Evolutionary conservation across 148 eudicot species (phyloP), one percentile per base, ranked within the genome.

Genomic region (Dysphania ambrosioides): DNA sequence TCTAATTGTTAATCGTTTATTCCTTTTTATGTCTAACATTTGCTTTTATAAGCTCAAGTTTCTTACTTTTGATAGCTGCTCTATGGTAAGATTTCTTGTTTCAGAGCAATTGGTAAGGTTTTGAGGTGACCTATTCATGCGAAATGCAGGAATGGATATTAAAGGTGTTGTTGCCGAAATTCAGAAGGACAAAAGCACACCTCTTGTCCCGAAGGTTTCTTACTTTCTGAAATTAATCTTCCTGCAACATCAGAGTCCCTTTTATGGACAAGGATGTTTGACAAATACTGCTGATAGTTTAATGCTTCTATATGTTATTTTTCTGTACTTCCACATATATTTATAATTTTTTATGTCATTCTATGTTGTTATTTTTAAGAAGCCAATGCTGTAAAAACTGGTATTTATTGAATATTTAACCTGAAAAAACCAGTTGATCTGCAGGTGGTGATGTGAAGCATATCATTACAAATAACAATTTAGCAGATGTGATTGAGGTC

Each of bases 391-490:
- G 18, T 59, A 68, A 53, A 56, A 67, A n/a, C n/a, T n/a, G n/a
- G 51, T 62, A 72, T 69, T 68, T 62, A 27, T 66, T 80, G 70
- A 38, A 72, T 38, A 23, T 6, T 66, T 82, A 31, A 75, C 44
- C 78, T 75, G 78, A 80, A 79, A n/a, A 74, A 77, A 81, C 79
- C 71, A 83, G 80, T 89, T 85, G 72, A 72, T 84, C 72, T 91
- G 97, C 90, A 89, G 98, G 97, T 77, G 98, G 94, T 79, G 98
- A 89, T 85, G 93, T 89, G 88, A 93, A 93, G 97, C 81, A 79
- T 84, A 91, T 93, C 68, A 55, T 76, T 59, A 70, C 78, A 76
- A 83, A 86, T 64, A 87, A 88, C 73, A 83, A 70, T 79, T 81
- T 83, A 82, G 70, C 89, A 38, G 90, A 88, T 79, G 79, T 90